phyloP scores from a whole-genome alignment of 2,329 filamentous ascomycete species.

The Aspergillus pseudoglaucus region DNA sequence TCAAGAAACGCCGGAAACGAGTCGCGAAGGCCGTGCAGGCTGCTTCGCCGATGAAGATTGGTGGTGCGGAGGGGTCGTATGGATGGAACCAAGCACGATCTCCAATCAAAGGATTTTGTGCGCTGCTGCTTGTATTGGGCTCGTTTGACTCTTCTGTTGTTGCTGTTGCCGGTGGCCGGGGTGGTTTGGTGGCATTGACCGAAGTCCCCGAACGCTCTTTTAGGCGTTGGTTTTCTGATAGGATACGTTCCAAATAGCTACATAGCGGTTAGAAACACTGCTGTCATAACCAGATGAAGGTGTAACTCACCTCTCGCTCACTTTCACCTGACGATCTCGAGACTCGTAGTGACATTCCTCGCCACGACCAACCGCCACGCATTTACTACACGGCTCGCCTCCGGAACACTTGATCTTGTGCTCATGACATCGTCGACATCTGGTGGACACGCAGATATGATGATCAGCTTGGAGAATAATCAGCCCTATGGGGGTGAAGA shows the following conservation, averaged over 20 bases:
- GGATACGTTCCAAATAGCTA: conserved; percentile 27
- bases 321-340: conserved; percentile 39
- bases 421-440: conserved; percentile 39
- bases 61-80: conserved; percentile 29
- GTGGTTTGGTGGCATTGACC: conserved; percentile 18
- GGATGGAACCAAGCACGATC: conserved; percentile 33
- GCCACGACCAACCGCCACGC: conserved; percentile 30
- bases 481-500: not conserved
- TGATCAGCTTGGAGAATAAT: too few species aligned
- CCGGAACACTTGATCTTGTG: conserved; percentile 46
- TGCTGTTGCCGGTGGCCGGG: conserved; percentile 1
- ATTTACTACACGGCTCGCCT: conserved; percentile 38
- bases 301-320: conserved; percentile 27
- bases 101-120: conserved; percentile 25
- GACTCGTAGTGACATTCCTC: conserved; percentile 36
- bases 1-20: conserved; percentile 31
- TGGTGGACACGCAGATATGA: conserved; percentile 5
- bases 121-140: conserved; percentile 20
- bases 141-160: conserved; percentile 20
- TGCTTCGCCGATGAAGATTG: conserved; percentile 34
- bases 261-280: too few species aligned
- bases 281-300: not conserved
- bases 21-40: conserved; percentile 37
- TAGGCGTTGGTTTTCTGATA: conserved; percentile 27
- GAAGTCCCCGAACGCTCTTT: conserved; percentile 24